Percentiles rank a stretch among this genome's conserved stretches.
These are phyloP conservation scores for Magnaporthales sp. DNA, from an alignment of 2,329 filamentous ascomycete species.

Conservation along the genomic window DNA sequence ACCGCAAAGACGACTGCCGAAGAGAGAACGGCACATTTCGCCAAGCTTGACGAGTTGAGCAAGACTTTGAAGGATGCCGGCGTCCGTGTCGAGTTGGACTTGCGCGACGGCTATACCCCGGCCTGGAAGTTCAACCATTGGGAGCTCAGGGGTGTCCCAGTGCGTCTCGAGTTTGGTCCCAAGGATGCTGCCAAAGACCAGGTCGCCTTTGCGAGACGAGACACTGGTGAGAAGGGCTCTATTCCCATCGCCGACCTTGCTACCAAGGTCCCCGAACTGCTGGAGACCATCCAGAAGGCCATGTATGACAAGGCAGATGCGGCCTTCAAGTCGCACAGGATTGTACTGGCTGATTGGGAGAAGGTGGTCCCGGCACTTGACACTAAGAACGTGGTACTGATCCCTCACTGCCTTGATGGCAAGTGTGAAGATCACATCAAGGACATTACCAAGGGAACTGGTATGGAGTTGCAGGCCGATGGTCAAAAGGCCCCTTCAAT, in stretches of 20 bases:
- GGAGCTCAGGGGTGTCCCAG: slow-evolving; percentile 92
- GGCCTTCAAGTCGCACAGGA: slow-evolving; percentile 71
- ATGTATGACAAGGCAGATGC: slow-evolving; percentile 70
- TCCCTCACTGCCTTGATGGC: slow-evolving; percentile 75
- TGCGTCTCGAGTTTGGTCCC: slow-evolving; percentile 91
- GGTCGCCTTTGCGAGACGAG: slow-evolving; percentile 78
- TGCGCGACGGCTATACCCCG: slow-evolving; percentile 84
- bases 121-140: slow-evolving; percentile 99
- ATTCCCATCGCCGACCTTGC: slow-evolving; percentile 67
- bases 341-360: slow-evolving; percentile 78
- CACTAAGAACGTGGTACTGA: slow-evolving; percentile 83
- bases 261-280: slow-evolving; percentile 66
- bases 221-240: slow-evolving; percentile 75
- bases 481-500: slow-evolving; percentile 46
- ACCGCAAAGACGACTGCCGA: slow-evolving; percentile 80
- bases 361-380: slow-evolving; percentile 88
- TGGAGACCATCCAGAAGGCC: slow-evolving; percentile 84
- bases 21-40: slow-evolving; percentile 66
- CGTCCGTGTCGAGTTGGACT: slow-evolving; percentile 73
- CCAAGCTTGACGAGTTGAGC: slow-evolving; percentile 65
- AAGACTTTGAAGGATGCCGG: slow-evolving; percentile 60
- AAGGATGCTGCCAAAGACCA: slow-evolving; percentile 84
- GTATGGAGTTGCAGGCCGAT: slow-evolving; percentile 38
- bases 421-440: slow-evolving; percentile 94
- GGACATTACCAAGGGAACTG: slow-evolving; percentile 75